Percentiles rank a stretch among this genome's conserved stretches.
Conservation (phyloP, 2,329 filamentous ascomycete species). For the Teratosphaeriaceae sp. region DNA sequence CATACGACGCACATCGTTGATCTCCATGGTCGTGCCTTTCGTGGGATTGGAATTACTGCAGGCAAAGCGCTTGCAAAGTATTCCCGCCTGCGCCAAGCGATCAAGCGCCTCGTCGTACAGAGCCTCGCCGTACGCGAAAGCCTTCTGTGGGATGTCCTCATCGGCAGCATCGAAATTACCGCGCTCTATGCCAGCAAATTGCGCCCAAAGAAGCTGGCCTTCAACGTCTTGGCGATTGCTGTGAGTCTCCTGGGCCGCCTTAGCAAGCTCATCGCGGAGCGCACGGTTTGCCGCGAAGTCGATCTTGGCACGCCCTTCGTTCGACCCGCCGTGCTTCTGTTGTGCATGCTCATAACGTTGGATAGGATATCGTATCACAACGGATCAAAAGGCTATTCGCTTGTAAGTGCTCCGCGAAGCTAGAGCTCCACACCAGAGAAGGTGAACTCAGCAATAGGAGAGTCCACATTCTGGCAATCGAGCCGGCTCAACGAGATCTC, state of each 20-base stretch:
- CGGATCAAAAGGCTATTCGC: slow-evolving; percentile 41
- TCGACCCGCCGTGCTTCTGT: slow-evolving; percentile 5
- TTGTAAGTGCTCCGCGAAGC: slow-evolving; percentile 32
- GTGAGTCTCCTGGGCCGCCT: slow-evolving; percentile 29
- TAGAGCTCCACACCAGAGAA: slow-evolving; percentile 15
- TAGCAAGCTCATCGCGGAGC: slow-evolving; percentile 38
- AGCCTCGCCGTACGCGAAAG: neutral
- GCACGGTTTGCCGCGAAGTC: slow-evolving; percentile 30
- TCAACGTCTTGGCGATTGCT: slow-evolving; percentile 44
- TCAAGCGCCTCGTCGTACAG: slow-evolving; percentile 5
- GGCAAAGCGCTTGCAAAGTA: slow-evolving; percentile 5
- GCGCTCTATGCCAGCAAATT: slow-evolving; percentile 42
- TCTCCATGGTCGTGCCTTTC: slow-evolving; percentile 35
- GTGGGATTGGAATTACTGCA: slow-evolving; percentile 18
- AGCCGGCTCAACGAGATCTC: slow-evolving; percentile 39
- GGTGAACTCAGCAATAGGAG: slow-evolving; percentile 7
- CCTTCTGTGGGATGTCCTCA: neutral
- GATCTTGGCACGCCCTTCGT: slow-evolving; percentile 14
- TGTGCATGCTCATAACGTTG: slow-evolving; percentile 33
- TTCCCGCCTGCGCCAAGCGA: neutral
- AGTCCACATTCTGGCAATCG: slow-evolving; percentile 25
- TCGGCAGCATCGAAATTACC: slow-evolving; percentile 7
- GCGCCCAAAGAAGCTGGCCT: slow-evolving; percentile 45
- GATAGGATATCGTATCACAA: slow-evolving; percentile 44
- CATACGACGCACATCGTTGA: slow-evolving; percentile 40